Evolutionary conservation across 208 protist genomes (phyloP), one percentile per base, ranked within the genome.

Genomic region (Porcisia deanei): DNA sequence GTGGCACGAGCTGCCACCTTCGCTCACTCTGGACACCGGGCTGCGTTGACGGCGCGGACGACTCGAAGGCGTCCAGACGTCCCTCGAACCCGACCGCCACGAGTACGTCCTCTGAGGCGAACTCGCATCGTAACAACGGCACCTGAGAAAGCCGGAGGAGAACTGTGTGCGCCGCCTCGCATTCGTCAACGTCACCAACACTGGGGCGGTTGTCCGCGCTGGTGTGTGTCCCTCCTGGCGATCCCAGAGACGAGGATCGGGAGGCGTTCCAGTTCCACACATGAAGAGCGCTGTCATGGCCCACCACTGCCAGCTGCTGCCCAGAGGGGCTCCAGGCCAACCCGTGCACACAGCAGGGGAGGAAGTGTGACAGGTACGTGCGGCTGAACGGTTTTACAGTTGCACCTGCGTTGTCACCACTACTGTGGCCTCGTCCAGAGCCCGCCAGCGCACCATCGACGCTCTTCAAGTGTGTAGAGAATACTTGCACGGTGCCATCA

Each of bases 391-490:
- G 70, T 43, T 61, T 58, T 9, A 8, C 20, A 20, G 66, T 25
- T 3, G 58, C 66, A 3, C 49, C 30, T 18, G 45, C 30, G 69
- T n/a, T 54, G 69, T 34, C 34, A 25, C 18, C 34, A 25, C 18
- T 20, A 6, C 45, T 53, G 6, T 7, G 10, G 34, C 65, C 43
- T 70, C 3, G 43, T 54, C n/a, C 60, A 5, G 60, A 1, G 37
- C 39, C 22, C 65, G 74, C 49, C 0, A 63, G 45, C 25, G 65
- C 74, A 0, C 59, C 78, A 71, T 93, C 88, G 18, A 89, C 71
- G 52, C 77, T 85, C 64, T 93, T 93, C 30, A 86, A 86, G 58
- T 79, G 80, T 1, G 84, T 90, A 12, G 88, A 93, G 16, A 82
- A 68, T 34, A 93, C 37, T 25, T 81, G 66, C 37, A 93, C 80